Percentiles rank a stretch among this genome's conserved stretches.
Conservation (phyloP, 129 eudicot species). For the Arctium minus region DNA sequence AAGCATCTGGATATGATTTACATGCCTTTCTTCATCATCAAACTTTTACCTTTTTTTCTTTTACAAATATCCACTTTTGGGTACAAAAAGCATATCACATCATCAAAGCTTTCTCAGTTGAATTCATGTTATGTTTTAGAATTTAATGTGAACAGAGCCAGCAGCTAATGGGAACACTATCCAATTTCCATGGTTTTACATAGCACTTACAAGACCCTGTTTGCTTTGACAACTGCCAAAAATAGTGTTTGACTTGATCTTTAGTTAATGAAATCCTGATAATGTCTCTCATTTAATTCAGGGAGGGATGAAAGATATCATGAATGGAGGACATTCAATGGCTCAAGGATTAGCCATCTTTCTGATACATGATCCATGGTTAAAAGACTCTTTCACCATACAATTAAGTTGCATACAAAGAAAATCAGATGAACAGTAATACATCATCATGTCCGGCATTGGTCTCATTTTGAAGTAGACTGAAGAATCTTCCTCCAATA, state of each 20-base stretch:
- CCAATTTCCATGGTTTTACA: neutral
- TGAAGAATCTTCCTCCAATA: neutral
- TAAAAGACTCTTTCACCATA: too few relatives aligned
- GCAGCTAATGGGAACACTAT: neutral
- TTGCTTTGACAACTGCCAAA: neutral
- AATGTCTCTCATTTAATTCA: neutral
- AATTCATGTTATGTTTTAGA: neutral
- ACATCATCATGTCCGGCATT: neutral
- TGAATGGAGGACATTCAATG: neutral
- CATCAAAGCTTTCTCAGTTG: neutral
- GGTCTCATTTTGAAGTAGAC: neutral
- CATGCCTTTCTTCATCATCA: neutral
- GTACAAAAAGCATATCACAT: conserved; percentile 2
- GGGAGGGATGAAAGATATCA: neutral
- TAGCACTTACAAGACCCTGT: neutral
- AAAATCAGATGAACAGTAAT: neutral
- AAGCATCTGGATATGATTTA: too few relatives aligned
- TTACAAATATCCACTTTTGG: neutral
- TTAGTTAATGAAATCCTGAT: neutral
- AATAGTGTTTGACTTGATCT: neutral
- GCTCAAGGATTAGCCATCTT: neutral
- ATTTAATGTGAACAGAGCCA: neutral
- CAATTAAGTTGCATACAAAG: too few relatives aligned
- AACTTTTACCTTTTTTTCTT: neutral
- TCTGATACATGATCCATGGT: neutral